Base-by-base conservation (phyloP, 2,329 filamentous ascomycete genomes). In the Ascochyta clinopodiicola region DNA sequence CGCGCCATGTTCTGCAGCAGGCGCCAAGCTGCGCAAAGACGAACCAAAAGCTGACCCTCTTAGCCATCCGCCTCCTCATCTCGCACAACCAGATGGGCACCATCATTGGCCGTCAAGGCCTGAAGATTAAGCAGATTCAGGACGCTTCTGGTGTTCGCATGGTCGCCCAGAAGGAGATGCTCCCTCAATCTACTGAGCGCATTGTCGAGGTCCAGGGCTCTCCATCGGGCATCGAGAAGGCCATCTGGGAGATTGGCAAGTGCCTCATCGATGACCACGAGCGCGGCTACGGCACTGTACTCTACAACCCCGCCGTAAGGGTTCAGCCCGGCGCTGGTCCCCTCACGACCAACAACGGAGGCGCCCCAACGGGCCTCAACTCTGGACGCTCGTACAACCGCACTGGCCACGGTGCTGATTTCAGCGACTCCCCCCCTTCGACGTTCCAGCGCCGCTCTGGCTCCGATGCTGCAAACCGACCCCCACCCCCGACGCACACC, bases 11-110 rank as follows among this genome's bases (percentile, higher is more conserved):
- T 27, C 34, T 49, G 35, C 17, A 13, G 17, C 44, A 27, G 19
- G n/a, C 37, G 17, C 29, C 12, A 34, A 4, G 17, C 19, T 34
- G 35, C 43, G 29, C 29, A 32, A 24, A 17, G 36, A 32, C 19
- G 22, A 21, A 40, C 44, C 6, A 21, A 43, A 50, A 38, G 58
- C 68, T 72, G 62, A 73, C 56, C 36, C 39, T 19, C 39, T 27
- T 52, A 99, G 95, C 95, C 59, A 91, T 99, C 77, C 96, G 96
- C 74, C 88, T 99, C 29, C 88, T 99, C 75, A 98, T 99, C 78
- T 99, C 95, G 31, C 94, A 99, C 82, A 98, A 98, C 78, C 95
- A 99, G 80, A 99, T 99, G 95, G 95, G 95, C 60, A 99, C 95
- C 70, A 97, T 99, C 80, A 99, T 99, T 74, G 95, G 95, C 70